phyloP scores from a whole-genome alignment of 257 asterid species.

The Nicotiana noctiflora region DNA sequence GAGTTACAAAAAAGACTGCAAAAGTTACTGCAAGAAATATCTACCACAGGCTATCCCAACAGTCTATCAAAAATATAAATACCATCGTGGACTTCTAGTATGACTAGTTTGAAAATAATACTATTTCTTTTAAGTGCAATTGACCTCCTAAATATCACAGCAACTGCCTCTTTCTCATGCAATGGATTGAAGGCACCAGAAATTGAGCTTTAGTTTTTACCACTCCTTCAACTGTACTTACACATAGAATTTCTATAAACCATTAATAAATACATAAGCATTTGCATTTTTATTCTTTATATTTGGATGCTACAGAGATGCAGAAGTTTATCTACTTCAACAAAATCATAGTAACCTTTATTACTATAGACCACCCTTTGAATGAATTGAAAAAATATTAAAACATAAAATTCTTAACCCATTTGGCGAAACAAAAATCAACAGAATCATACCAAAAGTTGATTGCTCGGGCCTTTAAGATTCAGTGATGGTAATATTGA shows the following conservation, averaged over 20 bases:
- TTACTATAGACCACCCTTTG: neutral
- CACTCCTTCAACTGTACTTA: neutral
- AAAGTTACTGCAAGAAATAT: neutral
- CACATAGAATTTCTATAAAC: neutral
- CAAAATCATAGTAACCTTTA: neutral
- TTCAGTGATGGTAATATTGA: neutral
- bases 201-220: neutral
- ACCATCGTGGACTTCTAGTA: neutral
- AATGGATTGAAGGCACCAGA: neutral
- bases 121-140: neutral
- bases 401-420: neutral
- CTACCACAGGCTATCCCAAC: neutral
- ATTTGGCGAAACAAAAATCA: neutral
- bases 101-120: neutral
- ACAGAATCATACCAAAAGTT: neutral
- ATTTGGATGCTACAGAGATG: neutral
- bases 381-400: neutral
- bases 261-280: neutral
- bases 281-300: neutral
- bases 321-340: neutral
- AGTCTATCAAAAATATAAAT: neutral
- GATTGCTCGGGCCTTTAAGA: neutral
- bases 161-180: neutral
- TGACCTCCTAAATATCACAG: neutral
- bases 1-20: neutral